Percentiles rank a stretch among this genome's conserved stretches.
These are phyloP conservation scores for Cicer yamashitae DNA, from an alignment of 306 rosid genomes.

Conservation along the genomic window DNA sequence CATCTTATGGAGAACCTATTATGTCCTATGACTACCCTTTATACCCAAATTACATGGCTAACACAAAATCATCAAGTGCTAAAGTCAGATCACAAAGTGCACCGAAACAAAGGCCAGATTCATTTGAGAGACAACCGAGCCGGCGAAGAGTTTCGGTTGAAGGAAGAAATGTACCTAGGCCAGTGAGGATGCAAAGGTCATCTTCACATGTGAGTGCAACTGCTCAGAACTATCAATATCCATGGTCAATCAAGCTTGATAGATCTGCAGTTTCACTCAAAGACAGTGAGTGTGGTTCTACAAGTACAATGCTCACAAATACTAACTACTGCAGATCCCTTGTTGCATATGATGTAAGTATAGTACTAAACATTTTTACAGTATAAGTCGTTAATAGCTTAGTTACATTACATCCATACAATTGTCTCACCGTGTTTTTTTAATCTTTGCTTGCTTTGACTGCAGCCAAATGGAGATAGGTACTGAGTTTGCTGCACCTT, in stretches of 20 bases:
- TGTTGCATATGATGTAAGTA: constrained; percentile 69
- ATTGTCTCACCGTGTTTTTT: constrained; percentile 34
- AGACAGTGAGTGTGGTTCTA: constrained; percentile 88
- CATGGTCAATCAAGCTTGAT: constrained; percentile 84
- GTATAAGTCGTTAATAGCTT: not conserved
- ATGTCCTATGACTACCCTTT: constrained; percentile 67
- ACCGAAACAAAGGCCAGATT: constrained; percentile 85
- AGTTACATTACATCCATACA: not conserved
- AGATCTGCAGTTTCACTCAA: constrained; percentile 74
- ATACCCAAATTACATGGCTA: constrained; percentile 93
- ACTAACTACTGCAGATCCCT: constrained; percentile 74
- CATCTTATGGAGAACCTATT: constrained; percentile 56
- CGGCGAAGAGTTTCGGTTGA: constrained; percentile 70
- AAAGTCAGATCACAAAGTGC: constrained; percentile 90
- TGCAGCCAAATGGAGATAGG: constrained; percentile 75
- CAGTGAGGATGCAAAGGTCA: constrained; percentile 87
- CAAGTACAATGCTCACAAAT: constrained; percentile 74
- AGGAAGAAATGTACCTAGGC: constrained; percentile 86
- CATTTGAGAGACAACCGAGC: constrained; percentile 77
- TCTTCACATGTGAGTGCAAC: constrained; percentile 81
- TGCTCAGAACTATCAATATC: constrained; percentile 69
- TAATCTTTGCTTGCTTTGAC: constrained; percentile 27
- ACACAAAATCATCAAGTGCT: constrained; percentile 88
- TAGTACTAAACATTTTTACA: constrained; percentile 31
- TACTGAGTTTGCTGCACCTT: constrained; percentile 50